A percentile compares a stretch with the other conserved stretches of the same genome.
phyloP scores from a whole-genome alignment of 768 basidiomycete genomes.

The Pleurotus djamor region DNA sequence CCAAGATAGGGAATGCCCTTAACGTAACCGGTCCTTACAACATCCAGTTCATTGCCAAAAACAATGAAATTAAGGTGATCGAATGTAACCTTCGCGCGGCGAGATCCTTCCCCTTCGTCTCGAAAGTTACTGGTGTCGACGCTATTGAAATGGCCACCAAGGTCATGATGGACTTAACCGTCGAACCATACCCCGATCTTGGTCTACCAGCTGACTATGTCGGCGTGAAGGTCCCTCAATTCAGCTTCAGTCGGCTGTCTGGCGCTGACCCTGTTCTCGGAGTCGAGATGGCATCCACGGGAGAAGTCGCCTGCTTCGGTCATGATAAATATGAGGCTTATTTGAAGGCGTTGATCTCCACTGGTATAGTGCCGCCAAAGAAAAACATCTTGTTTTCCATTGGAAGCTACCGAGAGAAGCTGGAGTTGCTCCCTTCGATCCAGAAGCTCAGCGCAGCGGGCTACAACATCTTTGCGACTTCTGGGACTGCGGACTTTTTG shows the following conservation, averaged over 20 bases:
- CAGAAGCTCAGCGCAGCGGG: slow-evolving; percentile 93
- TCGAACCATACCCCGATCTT: slow-evolving; percentile 87
- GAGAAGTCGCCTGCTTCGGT: slow-evolving; percentile 99
- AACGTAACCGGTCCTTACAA: slow-evolving; percentile 99
- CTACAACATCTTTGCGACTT: slow-evolving; percentile 95
- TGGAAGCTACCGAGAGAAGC: slow-evolving; percentile 95
- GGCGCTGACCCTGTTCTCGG: slow-evolving; percentile 98
- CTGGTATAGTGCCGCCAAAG: slow-evolving; percentile 91
- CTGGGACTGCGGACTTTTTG: slow-evolving; percentile 97
- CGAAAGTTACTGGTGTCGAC: slow-evolving; percentile 96
- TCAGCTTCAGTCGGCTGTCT: slow-evolving; percentile 94
- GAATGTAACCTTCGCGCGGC: slow-evolving; percentile 98
- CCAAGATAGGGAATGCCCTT: slow-evolving; percentile 95
- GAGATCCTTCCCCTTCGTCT: slow-evolving; percentile 98
- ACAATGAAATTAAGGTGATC: slow-evolving; percentile 99
- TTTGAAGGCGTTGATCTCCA: slow-evolving; percentile 94
- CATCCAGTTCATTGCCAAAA: slow-evolving; percentile 99
- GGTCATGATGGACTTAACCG: slow-evolving; percentile 91
- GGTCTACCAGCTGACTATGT: slow-evolving; percentile 92
- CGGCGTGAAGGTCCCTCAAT: slow-evolving; percentile 99
- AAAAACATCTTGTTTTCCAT: slow-evolving; percentile 98
- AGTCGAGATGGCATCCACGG: slow-evolving; percentile 99
- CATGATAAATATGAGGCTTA: slow-evolving; percentile 98
- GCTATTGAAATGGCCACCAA: slow-evolving; percentile 99
- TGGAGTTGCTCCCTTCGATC: slow-evolving; percentile 92